phyloP scores from a whole-genome alignment of 1,139 yeast species.

The Pichiaceae sp. region DNA sequence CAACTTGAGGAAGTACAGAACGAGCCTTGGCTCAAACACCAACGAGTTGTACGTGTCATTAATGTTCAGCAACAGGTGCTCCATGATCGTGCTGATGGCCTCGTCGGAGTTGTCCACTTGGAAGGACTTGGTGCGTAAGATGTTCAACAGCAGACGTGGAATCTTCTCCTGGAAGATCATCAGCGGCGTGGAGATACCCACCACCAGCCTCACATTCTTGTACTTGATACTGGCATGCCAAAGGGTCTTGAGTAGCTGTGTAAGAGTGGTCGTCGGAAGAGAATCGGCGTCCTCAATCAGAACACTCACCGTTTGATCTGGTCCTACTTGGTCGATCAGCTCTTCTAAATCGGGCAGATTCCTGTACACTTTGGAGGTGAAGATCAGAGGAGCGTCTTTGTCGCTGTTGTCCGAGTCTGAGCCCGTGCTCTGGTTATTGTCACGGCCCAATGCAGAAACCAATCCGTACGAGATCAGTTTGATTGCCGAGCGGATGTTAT shows the following conservation, averaged over 20 bases:
- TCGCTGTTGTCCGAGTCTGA: slow-evolving; percentile 1
- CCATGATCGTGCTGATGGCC: slow-evolving; percentile 31
- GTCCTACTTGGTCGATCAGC: slow-evolving; percentile 22
- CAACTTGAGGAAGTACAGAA: slow-evolving; percentile 16
- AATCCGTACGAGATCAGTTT: slow-evolving; percentile 18
- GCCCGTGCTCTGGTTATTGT: neutral
- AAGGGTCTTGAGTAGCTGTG: slow-evolving; percentile 40
- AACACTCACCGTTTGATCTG: slow-evolving; percentile 23
- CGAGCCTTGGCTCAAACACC: slow-evolving; percentile 22
- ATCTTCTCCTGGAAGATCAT: slow-evolving; percentile 34
- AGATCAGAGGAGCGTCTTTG: neutral
- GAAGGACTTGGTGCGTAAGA: slow-evolving; percentile 22
- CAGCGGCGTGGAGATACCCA: slow-evolving; percentile 48
- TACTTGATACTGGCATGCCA: slow-evolving; percentile 25
- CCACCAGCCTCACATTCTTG: slow-evolving; percentile 13
- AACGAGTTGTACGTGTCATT: slow-evolving; percentile 25
- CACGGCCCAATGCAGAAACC: neutral
- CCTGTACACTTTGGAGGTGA: neutral
- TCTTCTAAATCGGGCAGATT: slow-evolving; percentile 25
- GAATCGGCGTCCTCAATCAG: slow-evolving; percentile 62
- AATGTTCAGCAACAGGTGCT: slow-evolving; percentile 24
- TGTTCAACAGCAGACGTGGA: slow-evolving; percentile 21
- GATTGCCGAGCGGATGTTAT: slow-evolving; percentile 17
- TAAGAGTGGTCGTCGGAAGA: slow-evolving; percentile 41
- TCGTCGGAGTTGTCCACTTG: slow-evolving; percentile 36